Base-by-base conservation (phyloP, 2,329 filamentous ascomycete species). In the Calcarisporium arbuscula region DNA sequence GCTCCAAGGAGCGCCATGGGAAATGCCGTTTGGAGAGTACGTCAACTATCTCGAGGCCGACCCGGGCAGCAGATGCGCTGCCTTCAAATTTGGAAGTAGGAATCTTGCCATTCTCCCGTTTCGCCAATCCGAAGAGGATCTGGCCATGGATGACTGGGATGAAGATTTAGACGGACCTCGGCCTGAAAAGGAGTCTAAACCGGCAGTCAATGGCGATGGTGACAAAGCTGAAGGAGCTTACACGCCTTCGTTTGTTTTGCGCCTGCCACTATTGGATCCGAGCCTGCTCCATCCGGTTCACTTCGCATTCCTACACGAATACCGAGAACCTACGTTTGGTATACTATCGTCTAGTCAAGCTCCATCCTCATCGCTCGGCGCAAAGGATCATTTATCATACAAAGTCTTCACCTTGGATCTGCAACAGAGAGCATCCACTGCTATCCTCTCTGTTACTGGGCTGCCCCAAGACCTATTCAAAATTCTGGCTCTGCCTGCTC, bases 271-370 rank as follows among this genome's bases (percentile, higher is more conserved):
- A 51, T 73, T 98, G 61, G 90, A 96, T 59, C 85, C 89, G 43
- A 79, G 76, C 44, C 72, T 98, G 48, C 78, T 90, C 40, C 85
- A 95, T 60, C 88, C 90, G 31, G 80, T 95, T 52, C 86, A 95
- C 55, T 77, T 98, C 52, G 82, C 85, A 36, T 98, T 98, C 59
- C 68, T 98, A 45, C 78, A 96, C 70, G 90, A 96, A 65, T 98
- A 98, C 61, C 82, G 92, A 58, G 92, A 96, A 61, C 90, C 92
- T 10, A 98, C 92, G 0, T 95, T 98, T 64, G 92, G 90, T 37
- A 89, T 98, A 41, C 70, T 98, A 27, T 92, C 87, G 30, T 85
- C 89, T 2, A 80, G 79, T 34, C 67, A 77, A 43, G 71, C 80
- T 22, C 77, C 82, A 11, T 89, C 88, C n/a, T 70, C 73, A 36